These are phyloP conservation scores for Sugiyamaella japonica DNA, from an alignment of 1,139 yeast genomes.

Conservation along the genomic window DNA sequence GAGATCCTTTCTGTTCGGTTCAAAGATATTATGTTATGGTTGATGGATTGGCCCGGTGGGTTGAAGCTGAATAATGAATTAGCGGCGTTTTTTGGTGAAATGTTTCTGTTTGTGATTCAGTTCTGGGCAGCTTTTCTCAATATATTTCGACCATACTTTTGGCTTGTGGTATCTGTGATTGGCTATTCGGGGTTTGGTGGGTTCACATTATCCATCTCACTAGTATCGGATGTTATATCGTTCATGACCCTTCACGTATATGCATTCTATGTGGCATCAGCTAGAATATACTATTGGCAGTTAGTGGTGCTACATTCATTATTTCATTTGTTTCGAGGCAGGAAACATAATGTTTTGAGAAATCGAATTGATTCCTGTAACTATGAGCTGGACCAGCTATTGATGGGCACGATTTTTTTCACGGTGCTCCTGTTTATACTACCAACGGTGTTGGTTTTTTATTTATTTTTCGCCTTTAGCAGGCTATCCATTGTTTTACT, in stretches of 20 bases:
- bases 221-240: slow-evolving; percentile 63
- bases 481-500: slow-evolving; percentile 53
- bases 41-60: slow-evolving; percentile 92
- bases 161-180: slow-evolving; percentile 39
- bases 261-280: slow-evolving; percentile 74
- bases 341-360: slow-evolving; percentile 79
- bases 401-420: slow-evolving; percentile 85
- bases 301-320: slow-evolving; percentile 66
- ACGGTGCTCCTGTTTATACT: slow-evolving; percentile 73
- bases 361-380: slow-evolving; percentile 82
- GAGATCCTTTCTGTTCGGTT: slow-evolving; percentile 45
- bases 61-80: slow-evolving; percentile 86
- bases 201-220: slow-evolving; percentile 65
- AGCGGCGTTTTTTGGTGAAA: slow-evolving; percentile 81
- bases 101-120: slow-evolving; percentile 80
- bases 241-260: slow-evolving; percentile 69
- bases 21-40: slow-evolving; percentile 60
- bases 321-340: slow-evolving; percentile 85
- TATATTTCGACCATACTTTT: slow-evolving; percentile 39
- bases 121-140: slow-evolving; percentile 52
- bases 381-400: slow-evolving; percentile 81
- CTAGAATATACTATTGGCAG: slow-evolving; percentile 78
- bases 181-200: slow-evolving; percentile 53
- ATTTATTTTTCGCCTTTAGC: slow-evolving; percentile 65
- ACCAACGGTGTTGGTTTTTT: slow-evolving; percentile 88